phyloP scores from a whole-genome alignment of 2,329 filamentous ascomycete species.

The Tolypocladium inflatum region DNA sequence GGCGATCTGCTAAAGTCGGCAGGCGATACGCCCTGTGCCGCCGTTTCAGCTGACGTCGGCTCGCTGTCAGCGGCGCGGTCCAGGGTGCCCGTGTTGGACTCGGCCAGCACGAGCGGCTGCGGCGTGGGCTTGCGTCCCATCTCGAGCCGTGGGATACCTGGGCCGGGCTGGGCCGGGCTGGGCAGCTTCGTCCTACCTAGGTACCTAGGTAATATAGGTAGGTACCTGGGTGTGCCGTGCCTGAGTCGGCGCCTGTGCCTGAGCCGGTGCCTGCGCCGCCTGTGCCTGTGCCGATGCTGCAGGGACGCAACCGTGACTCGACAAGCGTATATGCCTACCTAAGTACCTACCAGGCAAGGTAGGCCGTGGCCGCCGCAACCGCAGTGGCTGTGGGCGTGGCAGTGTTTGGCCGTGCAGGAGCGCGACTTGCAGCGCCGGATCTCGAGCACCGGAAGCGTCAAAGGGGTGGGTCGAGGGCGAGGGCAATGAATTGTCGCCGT shows the following conservation, averaged over 20 bases:
- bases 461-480: not conserved
- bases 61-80: slow-evolving; percentile 16
- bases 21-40: slow-evolving; percentile 16
- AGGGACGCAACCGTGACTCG: not conserved
- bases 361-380: not conserved
- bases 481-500: no score
- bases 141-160: slow-evolving; percentile 4
- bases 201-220: no score
- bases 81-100: slow-evolving; percentile 20
- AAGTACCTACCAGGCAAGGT: no score
- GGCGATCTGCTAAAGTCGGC: slow-evolving; percentile 28
- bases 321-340: not conserved
- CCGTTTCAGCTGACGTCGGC: slow-evolving; percentile 20
- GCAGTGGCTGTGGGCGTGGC: not conserved
- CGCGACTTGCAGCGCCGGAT: not conserved
- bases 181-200: not conserved
- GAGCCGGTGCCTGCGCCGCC: not conserved
- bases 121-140: slow-evolving; percentile 52
- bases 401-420: not conserved
- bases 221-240: not conserved
- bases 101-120: slow-evolving; percentile 46
- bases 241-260: not conserved
- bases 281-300: not conserved
- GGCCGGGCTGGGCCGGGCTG: not conserved
- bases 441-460: not conserved